These are phyloP conservation scores for Cardamine occulta DNA, from an alignment of 345 rosid genomes.

Conservation along the genomic window DNA sequence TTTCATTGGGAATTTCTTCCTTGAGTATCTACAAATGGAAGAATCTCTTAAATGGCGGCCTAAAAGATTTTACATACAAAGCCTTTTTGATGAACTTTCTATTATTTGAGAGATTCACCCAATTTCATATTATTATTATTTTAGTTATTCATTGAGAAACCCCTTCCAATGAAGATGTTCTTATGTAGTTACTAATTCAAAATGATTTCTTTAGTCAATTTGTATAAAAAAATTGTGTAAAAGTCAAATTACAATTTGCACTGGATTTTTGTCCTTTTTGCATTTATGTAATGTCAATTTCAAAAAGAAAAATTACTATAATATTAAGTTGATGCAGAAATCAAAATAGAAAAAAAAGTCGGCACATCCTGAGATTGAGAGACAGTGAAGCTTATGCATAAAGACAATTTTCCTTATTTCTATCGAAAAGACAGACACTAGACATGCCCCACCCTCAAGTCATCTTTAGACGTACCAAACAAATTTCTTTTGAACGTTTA, in stretches of 20 bases:
- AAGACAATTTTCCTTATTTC: constrained; percentile 35
- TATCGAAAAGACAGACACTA: constrained; percentile 25
- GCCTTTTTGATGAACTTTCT: too few species aligned
- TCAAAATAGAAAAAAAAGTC: constrained; percentile 34
- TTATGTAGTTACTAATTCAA: too few species aligned
- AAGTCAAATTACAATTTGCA: constrained; percentile 1
- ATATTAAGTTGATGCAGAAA: constrained; percentile 14
- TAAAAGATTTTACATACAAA: too few species aligned
- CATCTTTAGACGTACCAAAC: constrained; percentile 27
- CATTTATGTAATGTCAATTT: background rate
- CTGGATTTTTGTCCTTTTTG: background rate
- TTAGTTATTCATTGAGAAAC: too few species aligned
- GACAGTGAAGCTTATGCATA: constrained; percentile 30
- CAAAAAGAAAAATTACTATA: background rate
- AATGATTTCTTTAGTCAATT: too few species aligned
- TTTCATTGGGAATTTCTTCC: too few species aligned
- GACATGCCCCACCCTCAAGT: constrained; percentile 10
- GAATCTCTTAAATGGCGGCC: too few species aligned
- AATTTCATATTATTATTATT: too few species aligned
- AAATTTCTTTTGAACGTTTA: background rate
- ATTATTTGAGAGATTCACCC: background rate
- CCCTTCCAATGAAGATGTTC: too few species aligned
- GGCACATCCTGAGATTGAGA: constrained; percentile 36
- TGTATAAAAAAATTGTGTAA: background rate
- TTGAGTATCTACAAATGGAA: background rate